These are phyloP conservation scores for Pleurozium schreberi DNA, from an alignment of 225 moss, liverwort and hornwort genomes.

Conservation along the genomic window DNA sequence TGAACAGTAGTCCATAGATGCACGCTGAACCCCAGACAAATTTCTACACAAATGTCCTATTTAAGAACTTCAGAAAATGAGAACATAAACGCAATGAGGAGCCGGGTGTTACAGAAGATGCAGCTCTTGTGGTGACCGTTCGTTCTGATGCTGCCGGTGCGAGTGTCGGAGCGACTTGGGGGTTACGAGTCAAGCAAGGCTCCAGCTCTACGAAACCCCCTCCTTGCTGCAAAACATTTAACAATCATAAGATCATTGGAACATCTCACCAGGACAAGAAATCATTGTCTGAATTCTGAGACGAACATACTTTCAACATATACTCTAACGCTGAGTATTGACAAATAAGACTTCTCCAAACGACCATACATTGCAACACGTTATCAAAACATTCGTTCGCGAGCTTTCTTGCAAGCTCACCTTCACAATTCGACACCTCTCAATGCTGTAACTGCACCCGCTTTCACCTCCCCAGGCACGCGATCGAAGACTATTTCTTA, in stretches of 20 bases:
- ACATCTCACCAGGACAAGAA: not conserved
- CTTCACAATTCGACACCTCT: conserved; percentile 74
- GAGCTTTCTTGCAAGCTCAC: conserved; percentile 6
- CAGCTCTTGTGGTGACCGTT: conserved; percentile 92
- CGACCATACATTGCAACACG: not conserved
- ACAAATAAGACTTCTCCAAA: not conserved
- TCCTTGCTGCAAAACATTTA: conserved; percentile 38
- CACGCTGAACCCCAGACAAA: not conserved
- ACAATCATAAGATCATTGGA: not conserved
- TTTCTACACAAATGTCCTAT: not conserved
- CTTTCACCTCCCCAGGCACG: conserved; percentile 94
- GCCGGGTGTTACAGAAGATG: conserved; percentile 47
- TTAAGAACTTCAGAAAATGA: not conserved
- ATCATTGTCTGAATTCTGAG: not conserved
- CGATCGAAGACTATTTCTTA: conserved; percentile 79
- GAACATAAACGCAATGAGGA: not conserved
- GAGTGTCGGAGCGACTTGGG: conserved; percentile 81
- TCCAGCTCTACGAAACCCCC: conserved; percentile 74
- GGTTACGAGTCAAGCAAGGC: conserved; percentile 79
- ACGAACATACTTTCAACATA: not conserved
- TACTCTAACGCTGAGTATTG: not conserved
- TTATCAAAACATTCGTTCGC: not conserved
- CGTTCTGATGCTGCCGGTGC: conserved; percentile 86
- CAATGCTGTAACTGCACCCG: conserved; percentile 82
- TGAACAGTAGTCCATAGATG: not conserved